phyloP scores from a whole-genome alignment of 176 grass and related monocot species.

The Bonia amplexicaulis region DNA sequence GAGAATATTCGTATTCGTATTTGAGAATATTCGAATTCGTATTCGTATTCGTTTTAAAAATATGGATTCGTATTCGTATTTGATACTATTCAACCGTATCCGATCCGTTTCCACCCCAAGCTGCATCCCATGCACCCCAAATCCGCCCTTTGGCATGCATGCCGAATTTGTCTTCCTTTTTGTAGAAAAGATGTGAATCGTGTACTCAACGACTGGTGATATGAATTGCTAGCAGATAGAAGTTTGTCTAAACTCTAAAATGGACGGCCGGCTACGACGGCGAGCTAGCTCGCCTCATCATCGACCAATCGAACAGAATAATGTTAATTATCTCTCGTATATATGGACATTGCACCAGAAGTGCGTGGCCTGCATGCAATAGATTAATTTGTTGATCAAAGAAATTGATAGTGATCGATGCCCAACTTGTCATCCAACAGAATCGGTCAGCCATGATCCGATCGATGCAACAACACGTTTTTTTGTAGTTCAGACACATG shows the following conservation, averaged over 20 bases:
- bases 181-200: no score
- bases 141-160: no score
- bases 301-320: not conserved
- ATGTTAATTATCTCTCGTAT: not conserved
- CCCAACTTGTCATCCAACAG: not conserved
- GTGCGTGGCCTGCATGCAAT: not conserved
- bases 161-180: no score
- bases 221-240: no score
- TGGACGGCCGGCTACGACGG: not conserved
- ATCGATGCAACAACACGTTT: not conserved
- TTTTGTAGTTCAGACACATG: not conserved
- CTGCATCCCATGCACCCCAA: no score
- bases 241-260: not conserved
- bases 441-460: not conserved
- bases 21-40: no score
- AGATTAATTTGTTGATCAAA: not conserved
- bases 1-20: no score
- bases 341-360: not conserved
- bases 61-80: no score
- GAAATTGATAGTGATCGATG: not conserved
- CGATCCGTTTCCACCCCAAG: no score
- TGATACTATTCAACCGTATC: no score
- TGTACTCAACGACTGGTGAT: no score
- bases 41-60: no score
- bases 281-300: not conserved